These are phyloP conservation scores for Colletotrichum euphorbiae DNA, from an alignment of 2,329 filamentous ascomycete genomes.

Conservation along the genomic window DNA sequence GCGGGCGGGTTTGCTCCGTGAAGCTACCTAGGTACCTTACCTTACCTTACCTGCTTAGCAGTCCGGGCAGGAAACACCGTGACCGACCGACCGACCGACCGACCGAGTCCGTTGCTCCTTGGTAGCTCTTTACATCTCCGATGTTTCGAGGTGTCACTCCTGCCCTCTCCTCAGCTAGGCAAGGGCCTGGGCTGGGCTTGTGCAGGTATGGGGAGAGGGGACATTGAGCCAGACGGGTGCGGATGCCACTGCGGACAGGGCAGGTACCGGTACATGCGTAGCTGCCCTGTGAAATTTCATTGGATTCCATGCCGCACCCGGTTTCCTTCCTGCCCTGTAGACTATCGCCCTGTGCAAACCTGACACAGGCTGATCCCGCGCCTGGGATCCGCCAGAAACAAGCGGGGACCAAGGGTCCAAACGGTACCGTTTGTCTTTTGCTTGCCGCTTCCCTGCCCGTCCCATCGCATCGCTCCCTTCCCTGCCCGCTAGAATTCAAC, in stretches of 20 bases:
- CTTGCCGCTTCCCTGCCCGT: conserved; percentile 25
- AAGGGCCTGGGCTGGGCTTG: conserved; percentile 16
- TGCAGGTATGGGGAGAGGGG: conserved; percentile 21
- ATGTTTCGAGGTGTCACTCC: conserved; percentile 9
- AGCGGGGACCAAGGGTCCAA: conserved; percentile 35
- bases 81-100: not conserved
- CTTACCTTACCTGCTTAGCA: not conserved
- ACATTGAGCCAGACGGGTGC: not conserved
- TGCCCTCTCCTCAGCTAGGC: not conserved
- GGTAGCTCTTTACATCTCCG: not conserved
- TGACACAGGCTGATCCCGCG: not conserved
- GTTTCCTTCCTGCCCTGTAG: not conserved
- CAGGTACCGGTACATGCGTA: conserved; percentile 26
- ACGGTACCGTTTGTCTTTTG: conserved; percentile 25
- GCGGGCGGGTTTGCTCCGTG: conserved; percentile 12
- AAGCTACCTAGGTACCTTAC: not conserved
- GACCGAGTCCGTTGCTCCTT: not conserved
- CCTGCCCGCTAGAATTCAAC: conserved; percentile 42
- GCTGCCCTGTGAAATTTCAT: not conserved
- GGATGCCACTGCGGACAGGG: conserved; percentile 11
- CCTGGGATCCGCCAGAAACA: conserved; percentile 28
- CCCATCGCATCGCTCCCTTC: conserved; percentile 36
- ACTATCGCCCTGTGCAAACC: not conserved
- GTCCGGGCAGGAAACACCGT: not conserved
- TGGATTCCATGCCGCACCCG: too few relatives aligned